Evolutionary conservation across 306 rosid genomes (phyloP).

Genomic region (Pachyrhizus erosus): DNA sequence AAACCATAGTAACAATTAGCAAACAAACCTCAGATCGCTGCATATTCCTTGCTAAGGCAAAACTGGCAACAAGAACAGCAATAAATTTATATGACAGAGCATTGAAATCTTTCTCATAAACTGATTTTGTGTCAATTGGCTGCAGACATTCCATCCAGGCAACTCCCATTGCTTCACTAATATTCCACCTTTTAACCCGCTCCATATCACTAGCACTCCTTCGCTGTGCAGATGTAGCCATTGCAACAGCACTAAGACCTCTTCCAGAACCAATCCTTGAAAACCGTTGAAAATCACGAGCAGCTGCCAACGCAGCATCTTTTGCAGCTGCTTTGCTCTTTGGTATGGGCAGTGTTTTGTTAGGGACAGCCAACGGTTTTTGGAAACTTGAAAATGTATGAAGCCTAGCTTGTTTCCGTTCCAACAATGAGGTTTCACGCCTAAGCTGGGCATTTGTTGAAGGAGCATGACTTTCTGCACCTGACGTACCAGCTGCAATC

Average conservation of each 20-base stretch:
- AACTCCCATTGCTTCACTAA: slow-evolving; percentile 97
- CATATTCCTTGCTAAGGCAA: slow-evolving; percentile 93
- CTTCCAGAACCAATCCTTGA: slow-evolving; percentile 95
- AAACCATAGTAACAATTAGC: slow-evolving; percentile 34
- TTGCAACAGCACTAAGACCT: slow-evolving; percentile 98
- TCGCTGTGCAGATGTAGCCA: slow-evolving; percentile 98
- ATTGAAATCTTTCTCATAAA: slow-evolving; percentile 94
- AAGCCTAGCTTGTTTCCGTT: slow-evolving; percentile 81
- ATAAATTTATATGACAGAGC: slow-evolving; percentile 87
- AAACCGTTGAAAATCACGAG: slow-evolving; percentile 90
- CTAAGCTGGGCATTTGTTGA: slow-evolving; percentile 61
- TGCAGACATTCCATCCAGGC: slow-evolving; percentile 99
- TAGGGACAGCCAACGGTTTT: slow-evolving; percentile 70
- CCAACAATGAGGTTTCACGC: slow-evolving; percentile 88
- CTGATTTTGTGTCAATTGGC: slow-evolving; percentile 93
- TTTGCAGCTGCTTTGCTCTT: slow-evolving; percentile 93
- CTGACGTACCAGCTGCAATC: slow-evolving; percentile 99
- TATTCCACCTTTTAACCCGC: slow-evolving; percentile 89
- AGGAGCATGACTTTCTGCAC: slow-evolving; percentile 77
- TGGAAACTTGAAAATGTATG: slow-evolving; percentile 95
- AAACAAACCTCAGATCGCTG: slow-evolving; percentile 93
- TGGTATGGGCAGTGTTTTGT: slow-evolving; percentile 70
- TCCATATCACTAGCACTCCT: slow-evolving; percentile 85
- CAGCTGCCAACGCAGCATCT: slow-evolving; percentile 97
- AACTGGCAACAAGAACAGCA: slow-evolving; percentile 96